These are phyloP conservation scores for Flueggea neowawraea DNA, from an alignment of 441 rosid genomes.

Conservation along the genomic window DNA sequence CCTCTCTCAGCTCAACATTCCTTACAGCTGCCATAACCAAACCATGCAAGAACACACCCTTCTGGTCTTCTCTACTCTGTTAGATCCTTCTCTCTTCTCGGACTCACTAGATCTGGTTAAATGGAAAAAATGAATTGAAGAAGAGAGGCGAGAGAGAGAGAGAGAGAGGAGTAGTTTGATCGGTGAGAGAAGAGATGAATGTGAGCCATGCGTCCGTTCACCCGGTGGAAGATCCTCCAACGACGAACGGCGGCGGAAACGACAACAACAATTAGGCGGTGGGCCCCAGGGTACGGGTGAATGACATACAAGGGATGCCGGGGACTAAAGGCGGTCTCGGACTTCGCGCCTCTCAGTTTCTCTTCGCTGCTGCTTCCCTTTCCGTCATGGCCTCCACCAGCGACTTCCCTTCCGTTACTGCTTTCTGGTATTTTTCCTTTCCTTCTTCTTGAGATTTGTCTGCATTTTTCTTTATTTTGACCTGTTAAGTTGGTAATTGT, in stretches of 20 bases:
- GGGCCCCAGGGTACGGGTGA: conserved; percentile 54
- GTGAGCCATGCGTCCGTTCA: conserved; percentile 74
- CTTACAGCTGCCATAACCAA: too few species aligned
- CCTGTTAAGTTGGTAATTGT: background rate
- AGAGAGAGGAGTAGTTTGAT: conserved; percentile 31
- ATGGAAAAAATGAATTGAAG: too few species aligned
- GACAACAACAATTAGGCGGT: conserved; percentile 23
- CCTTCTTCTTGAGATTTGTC: background rate
- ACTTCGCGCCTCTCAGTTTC: conserved; percentile 55
- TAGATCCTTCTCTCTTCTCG: too few species aligned
- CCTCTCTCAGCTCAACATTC: too few species aligned
- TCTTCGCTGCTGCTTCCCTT: conserved; percentile 58
- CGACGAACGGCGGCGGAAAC: conserved; percentile 39
- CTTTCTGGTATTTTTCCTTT: conserved; percentile 48
- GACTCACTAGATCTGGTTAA: too few species aligned
- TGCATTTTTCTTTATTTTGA: background rate
- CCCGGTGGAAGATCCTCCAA: conserved; percentile 63
- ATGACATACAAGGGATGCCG: conserved; percentile 72
- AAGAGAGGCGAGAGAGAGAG: too few species aligned
- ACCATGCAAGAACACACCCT: too few species aligned
- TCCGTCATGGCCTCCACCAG: conserved; percentile 61
- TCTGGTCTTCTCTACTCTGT: too few species aligned
- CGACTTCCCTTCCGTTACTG: conserved; percentile 78
- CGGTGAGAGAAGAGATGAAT: conserved; percentile 41
- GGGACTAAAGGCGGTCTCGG: conserved; percentile 60